A percentile compares a stretch with the other conserved stretches of the same genome.
These are phyloP conservation scores for Pythium myriotylum DNA, from an alignment of 352 stramenopile species.

Conservation along the genomic window DNA sequence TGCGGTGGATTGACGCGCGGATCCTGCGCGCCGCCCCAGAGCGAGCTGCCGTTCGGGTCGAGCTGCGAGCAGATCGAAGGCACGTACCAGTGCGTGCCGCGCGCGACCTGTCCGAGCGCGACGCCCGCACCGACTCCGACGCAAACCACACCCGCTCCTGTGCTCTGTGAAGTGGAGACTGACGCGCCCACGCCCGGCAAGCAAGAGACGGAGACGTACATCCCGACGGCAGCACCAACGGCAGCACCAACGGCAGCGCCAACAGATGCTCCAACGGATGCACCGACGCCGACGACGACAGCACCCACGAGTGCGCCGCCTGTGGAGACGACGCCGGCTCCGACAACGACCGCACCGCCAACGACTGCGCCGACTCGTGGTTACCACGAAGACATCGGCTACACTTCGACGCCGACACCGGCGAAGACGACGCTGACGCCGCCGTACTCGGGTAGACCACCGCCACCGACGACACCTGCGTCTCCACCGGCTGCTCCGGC, in stretches of 20 bases:
- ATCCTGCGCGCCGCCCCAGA: no score
- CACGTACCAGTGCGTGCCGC: slow-evolving; percentile 16
- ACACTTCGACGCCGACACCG: neutral
- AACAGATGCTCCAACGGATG: no score
- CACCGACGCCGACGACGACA: neutral
- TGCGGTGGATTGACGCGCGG: no score
- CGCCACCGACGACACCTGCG: neutral
- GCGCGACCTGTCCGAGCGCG: neutral
- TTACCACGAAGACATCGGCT: neutral
- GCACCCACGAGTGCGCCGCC: neutral
- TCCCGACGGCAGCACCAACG: no score
- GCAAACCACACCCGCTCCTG: neutral
- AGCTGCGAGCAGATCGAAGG: slow-evolving; percentile 7
- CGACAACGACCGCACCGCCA: slow-evolving; percentile 7
- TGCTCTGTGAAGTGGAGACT: slow-evolving; percentile 9
- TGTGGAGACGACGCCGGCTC: neutral
- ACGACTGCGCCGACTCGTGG: neutral
- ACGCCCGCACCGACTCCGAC: neutral
- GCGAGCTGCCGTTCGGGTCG: no score
- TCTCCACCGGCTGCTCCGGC: no score
- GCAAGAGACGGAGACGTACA: neutral
- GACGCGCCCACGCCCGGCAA: neutral
- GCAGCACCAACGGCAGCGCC: slow-evolving; percentile 1
- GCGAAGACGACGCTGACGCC: slow-evolving; percentile 12
- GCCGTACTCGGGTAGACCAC: neutral